Evolutionary conservation across 352 stramenopile species (phyloP).

Genomic region (Pythium folliculosum): DNA sequence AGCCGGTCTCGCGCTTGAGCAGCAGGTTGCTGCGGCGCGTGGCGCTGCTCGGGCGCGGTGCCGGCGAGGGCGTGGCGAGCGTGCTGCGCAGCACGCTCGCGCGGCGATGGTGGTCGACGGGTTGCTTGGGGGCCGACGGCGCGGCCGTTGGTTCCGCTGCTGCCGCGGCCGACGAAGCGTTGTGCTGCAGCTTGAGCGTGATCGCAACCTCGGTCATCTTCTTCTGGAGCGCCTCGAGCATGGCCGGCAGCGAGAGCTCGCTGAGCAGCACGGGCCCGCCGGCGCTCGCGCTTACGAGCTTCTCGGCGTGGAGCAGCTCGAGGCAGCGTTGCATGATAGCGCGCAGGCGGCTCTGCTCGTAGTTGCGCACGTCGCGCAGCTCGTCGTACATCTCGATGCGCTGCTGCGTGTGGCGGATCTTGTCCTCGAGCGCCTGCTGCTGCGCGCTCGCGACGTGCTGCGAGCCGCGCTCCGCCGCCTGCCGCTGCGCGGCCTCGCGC

Average conservation of each 20-base stretch:
- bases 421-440: conserved; percentile 43
- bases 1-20: conserved; percentile 38
- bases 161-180: conserved; percentile 4
- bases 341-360: conserved; percentile 46
- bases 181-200: conserved; percentile 56
- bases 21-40: conserved; percentile 57
- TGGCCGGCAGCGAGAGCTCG: conserved; percentile 45
- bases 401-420: conserved; percentile 28
- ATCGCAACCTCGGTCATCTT: conserved; percentile 70
- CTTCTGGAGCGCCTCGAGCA: conserved; percentile 63
- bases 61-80: neutral
- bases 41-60: neutral
- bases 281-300: conserved; percentile 28
- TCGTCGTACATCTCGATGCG: conserved; percentile 55
- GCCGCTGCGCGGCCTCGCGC: conserved; percentile 35
- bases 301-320: conserved; percentile 58
- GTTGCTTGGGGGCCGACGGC: neutral
- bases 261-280: conserved; percentile 41
- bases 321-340: conserved; percentile 64
- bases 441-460: conserved; percentile 35
- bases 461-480: conserved; percentile 37
- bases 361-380: conserved; percentile 50
- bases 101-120: conserved; percentile 24
- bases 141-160: neutral
- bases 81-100: neutral